phyloP scores from a whole-genome alignment of 495 filamentous ascomycete genomes.

The Aspergillus sclerotiicarbonarius region DNA sequence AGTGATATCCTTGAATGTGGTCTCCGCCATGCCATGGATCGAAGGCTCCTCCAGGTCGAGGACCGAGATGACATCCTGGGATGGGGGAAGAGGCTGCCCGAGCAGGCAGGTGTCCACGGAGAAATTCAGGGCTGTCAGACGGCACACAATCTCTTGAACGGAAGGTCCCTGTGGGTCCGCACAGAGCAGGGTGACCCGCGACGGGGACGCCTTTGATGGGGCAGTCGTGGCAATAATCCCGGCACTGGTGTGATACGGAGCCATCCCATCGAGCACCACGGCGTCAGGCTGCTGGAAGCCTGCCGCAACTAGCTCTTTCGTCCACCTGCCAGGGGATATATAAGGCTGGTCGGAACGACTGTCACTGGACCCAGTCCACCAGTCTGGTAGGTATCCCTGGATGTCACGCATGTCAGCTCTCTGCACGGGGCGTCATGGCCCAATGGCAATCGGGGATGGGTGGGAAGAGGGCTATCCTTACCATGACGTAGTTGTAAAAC shows the following conservation, averaged over 20 bases:
- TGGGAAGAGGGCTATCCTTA: background rate
- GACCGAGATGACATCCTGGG: conserved; percentile 31
- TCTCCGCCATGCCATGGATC: conserved; percentile 22
- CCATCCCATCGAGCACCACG: background rate
- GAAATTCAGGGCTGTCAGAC: conserved; percentile 9
- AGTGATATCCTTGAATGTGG: conserved; percentile 8
- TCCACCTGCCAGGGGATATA: background rate
- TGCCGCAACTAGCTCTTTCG: background rate
- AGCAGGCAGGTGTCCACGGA: conserved; percentile 22
- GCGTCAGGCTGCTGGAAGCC: background rate
- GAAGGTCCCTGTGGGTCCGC: conserved; percentile 11
- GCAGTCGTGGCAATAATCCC: conserved; percentile 27
- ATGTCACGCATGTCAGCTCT: conserved; percentile 14
- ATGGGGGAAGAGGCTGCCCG: conserved; percentile 17
- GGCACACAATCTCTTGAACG: conserved; percentile 3
- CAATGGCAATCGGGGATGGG: background rate
- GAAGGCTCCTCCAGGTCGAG: conserved; percentile 33
- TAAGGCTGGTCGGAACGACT: conserved; percentile 6
- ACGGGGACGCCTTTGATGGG: background rate
- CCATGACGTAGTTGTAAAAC: background rate
- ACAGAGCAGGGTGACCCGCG: conserved; percentile 9
- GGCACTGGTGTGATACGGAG: conserved; percentile 30
- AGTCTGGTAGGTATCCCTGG: conserved; percentile 21
- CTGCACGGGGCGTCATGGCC: background rate
- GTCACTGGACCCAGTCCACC: conserved; percentile 22